Conservation (phyloP, 768 basidiomycete species). For the Collybia sordida region DNA sequence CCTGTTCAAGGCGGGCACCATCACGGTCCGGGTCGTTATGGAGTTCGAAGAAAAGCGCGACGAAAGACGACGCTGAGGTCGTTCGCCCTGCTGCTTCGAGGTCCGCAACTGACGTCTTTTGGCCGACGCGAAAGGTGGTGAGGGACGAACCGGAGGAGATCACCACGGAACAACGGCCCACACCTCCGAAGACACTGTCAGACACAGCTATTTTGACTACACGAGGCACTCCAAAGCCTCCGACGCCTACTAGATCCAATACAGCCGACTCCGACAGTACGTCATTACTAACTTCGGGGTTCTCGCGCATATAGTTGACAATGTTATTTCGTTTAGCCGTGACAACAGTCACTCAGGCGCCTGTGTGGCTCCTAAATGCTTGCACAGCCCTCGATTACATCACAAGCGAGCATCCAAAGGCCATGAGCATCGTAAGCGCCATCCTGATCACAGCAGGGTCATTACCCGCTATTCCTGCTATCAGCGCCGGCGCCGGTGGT, state of each 20-base stretch:
- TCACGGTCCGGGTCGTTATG: conserved; percentile 24
- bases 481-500: conserved; percentile 69
- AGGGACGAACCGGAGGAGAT: conserved; percentile 24
- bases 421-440: conserved; percentile 70
- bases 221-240: conserved; percentile 6
- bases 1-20: too few relatives aligned
- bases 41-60: conserved; percentile 23
- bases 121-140: conserved; percentile 16
- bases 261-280: conserved; percentile 16
- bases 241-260: conserved; percentile 14
- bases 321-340: conserved; percentile 20
- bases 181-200: conserved; percentile 25
- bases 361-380: conserved; percentile 76
- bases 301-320: conserved; percentile 1
- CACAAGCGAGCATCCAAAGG: conserved; percentile 72
- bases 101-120: conserved; percentile 19
- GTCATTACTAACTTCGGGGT: neutral
- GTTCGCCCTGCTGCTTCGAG: conserved; percentile 11
- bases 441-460: conserved; percentile 79
- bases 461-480: conserved; percentile 68
- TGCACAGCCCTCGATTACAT: conserved; percentile 75
- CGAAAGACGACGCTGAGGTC: conserved; percentile 23
- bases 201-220: conserved; percentile 17
- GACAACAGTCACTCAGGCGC: conserved; percentile 57
- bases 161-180: conserved; percentile 21